A percentile compares a stretch with the other conserved stretches of the same genome.
Conservation (phyloP, 2,329 filamentous ascomycete genomes). For the Tolypocladium tundrense region DNA sequence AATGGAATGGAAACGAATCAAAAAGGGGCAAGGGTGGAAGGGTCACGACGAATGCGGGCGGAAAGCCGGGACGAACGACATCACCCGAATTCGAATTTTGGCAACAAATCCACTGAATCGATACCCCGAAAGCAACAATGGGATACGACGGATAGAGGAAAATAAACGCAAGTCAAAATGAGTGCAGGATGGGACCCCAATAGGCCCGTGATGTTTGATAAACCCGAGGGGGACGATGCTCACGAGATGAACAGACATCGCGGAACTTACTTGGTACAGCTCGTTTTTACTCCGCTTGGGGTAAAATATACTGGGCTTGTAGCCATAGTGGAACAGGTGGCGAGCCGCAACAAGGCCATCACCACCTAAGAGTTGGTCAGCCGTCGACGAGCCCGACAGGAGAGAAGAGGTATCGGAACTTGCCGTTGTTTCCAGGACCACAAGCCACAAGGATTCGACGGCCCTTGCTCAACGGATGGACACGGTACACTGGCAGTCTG, state of each 20-base stretch:
- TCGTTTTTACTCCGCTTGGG: conserved; percentile 88
- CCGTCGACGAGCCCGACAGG: not conserved
- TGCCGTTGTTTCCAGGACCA: conserved; percentile 68
- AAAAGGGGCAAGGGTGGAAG: not conserved
- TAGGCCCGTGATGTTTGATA: not conserved
- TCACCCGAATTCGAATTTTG: not conserved
- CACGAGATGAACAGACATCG: not conserved
- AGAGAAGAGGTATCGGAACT: not conserved
- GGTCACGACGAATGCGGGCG: not conserved
- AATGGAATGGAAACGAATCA: conserved; percentile 1
- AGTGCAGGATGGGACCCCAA: too few relatives aligned
- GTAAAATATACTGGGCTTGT: conserved; percentile 81
- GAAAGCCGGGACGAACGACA: not conserved
- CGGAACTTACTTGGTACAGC: conserved; percentile 60
- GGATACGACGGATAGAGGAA: conserved; percentile 8
- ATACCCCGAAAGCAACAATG: conserved; percentile 6
- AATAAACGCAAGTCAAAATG: not conserved
- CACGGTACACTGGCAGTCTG: conserved; percentile 55
- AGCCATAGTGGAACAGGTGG: conserved; percentile 86
- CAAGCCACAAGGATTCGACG: conserved; percentile 77
- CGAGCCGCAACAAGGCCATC: conserved; percentile 91
- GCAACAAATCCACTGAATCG: conserved; percentile 1
- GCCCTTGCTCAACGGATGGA: conserved; percentile 67
- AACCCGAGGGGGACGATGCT: not conserved
- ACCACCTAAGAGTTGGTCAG: conserved; percentile 51